Evolutionary conservation across 148 eudicot genomes (phyloP), one percentile per base, ranked within the genome.

Genomic region (Chenopodium album): DNA sequence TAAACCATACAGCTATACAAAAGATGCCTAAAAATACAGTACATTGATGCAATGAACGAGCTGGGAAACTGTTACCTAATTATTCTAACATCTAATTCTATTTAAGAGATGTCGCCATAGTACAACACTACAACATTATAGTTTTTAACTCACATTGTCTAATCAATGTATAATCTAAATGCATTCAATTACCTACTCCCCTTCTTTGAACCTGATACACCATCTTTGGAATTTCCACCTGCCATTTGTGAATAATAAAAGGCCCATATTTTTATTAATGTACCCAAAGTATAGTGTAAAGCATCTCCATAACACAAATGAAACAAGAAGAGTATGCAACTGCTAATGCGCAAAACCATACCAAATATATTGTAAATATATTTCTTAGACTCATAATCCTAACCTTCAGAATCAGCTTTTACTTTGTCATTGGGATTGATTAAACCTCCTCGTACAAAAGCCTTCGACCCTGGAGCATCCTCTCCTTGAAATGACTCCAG

Each of bases 181-280:
- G 95, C 89, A 89, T 88, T 90, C 76, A 81, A 92, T 95, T 96
- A 96, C 99, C 99, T 96, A 96, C 99, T 96, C 85, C 99, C 97
- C 94, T 94, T 94, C 99, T 96, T 96, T 89, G 97, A 85, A 92
- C 99, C 98, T 89, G 99, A 96, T 87, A 92, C 96, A 91, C 92
- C 99, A 89, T 96, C 98, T 96, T 91, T 96, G 92, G 99, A 94
- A 89, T 91, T 96, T 96, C 99, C 98, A 94, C 98, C 98, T 96
- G 99, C 97, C 94, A 95, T 95, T 93, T 91, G 92, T 77, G 94
- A 88, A 93, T 90, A 93, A 90, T 89, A 91, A 85, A 92, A 94
- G 92, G 95, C 86, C 97, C 97, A 92, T 91, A 84, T 71, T 88
- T 91, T 96, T 92, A 95, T 92, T 91, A 95, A 93, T 86, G 86